Base-by-base conservation (phyloP, 108 stramenopile species). In the Cyclotella baltica region DNA sequence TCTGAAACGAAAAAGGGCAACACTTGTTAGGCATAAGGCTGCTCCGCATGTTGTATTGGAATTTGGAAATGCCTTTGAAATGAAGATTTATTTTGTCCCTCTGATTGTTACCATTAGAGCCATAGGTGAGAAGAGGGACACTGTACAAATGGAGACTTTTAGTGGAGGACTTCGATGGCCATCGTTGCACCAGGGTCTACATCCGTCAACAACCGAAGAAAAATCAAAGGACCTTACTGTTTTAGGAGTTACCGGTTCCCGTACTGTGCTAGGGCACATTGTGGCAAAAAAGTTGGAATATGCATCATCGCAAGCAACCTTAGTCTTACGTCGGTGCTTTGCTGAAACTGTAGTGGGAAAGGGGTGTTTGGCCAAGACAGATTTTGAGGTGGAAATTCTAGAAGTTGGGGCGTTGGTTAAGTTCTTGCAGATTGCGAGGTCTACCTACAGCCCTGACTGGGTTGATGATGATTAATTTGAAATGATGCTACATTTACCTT, bases 31-130 rank as follows among this genome's bases (percentile, higher is more conserved):
- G 30, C 43, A 67, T 63, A 83, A 82, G 16, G 46, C 65, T 2
- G 73, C 75, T 27, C 76, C 87, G 15, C 80, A 89, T 71, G 65
- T 95, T 58, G 69, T 78, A 28, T 29, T 95, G 25, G 80, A 86
- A 27, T 95, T 92, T 85, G 93, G 86, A 25, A 70, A 58, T 35
- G 88, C 89, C 11, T 95, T 95, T 86, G 80, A 77, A 64, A 90
- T 95, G 90, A 88, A 86, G 30, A 88, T 95, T 53, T 91, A 88
- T 72, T 75, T 95, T 50, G 77, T 59, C 16, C 93, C 93, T 19
- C 62, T 95, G 10, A n/a, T 92, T 29, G 93, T 95, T 11, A 70
- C 78, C 0, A 66, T 94, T 25, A 83, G 90, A 57, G 93, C 90
- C 25, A 76, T 75, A 55, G 43, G 23, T 23, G 33, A 29, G 56